These are phyloP conservation scores for Monilinia aucupariae DNA, from an alignment of 2,329 filamentous ascomycete species.

Conservation along the genomic window DNA sequence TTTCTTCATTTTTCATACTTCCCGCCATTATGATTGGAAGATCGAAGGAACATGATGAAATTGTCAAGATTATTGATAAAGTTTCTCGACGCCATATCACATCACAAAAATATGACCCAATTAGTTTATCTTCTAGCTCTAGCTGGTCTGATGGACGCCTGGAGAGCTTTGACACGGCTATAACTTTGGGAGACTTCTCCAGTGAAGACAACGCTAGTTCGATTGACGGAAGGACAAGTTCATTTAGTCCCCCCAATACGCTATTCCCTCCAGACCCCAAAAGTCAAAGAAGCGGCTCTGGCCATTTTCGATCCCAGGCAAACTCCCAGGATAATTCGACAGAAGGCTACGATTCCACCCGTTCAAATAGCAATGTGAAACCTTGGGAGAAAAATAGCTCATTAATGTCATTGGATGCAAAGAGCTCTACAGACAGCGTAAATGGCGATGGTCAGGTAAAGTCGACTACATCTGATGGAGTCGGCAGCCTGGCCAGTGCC, in stretches of 20 bases:
- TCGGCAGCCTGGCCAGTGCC: conserved; percentile 29
- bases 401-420: conserved; percentile 22
- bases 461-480: conserved; percentile 29
- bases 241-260: conserved; percentile 16
- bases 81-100: conserved; percentile 61
- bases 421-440: conserved; percentile 25
- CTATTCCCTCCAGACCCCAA: conserved; percentile 17
- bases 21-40: conserved; percentile 78
- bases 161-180: conserved; percentile 35
- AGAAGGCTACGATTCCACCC: conserved; percentile 23
- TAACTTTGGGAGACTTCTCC: conserved; percentile 45
- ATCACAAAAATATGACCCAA: conserved; percentile 38
- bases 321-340: conserved; percentile 27
- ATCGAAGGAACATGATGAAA: conserved; percentile 61
- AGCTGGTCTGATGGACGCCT: conserved; percentile 42
- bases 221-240: conserved; percentile 41
- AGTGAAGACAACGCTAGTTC: conserved; percentile 56
- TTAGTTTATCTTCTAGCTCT: conserved; percentile 49
- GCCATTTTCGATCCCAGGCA: conserved; percentile 21
- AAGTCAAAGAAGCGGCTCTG: conserved; percentile 19
- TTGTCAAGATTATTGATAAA: conserved; percentile 70
- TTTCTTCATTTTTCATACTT: conserved; percentile 72
- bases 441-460: conserved; percentile 17
- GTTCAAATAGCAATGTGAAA: conserved; percentile 18
- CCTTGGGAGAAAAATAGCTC: conserved; percentile 32